These are phyloP conservation scores for Typha latifolia DNA, from an alignment of 176 grass and related monocot genomes.

Conservation along the genomic window DNA sequence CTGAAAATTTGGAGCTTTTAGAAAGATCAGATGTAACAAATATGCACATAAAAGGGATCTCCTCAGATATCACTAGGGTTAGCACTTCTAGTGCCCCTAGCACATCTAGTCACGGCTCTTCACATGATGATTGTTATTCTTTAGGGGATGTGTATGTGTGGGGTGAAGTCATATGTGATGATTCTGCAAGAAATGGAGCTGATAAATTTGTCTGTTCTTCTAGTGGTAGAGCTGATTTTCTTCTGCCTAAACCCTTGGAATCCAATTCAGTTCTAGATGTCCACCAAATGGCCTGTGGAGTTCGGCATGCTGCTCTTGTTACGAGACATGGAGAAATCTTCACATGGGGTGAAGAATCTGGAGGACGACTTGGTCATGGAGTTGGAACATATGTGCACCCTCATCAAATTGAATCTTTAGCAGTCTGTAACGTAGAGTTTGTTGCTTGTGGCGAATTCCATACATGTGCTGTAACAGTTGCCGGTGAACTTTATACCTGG, in stretches of 20 bases:
- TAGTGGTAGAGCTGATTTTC: conserved; percentile 46
- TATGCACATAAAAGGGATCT: conserved; percentile 69
- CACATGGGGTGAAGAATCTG: conserved; percentile 97
- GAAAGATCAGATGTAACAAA: conserved; percentile 58
- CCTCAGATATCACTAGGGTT: conserved; percentile 75
- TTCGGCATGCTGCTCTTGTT: conserved; percentile 75
- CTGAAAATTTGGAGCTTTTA: conserved; percentile 10
- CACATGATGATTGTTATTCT: conserved; percentile 82
- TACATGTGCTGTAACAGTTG: conserved; percentile 72
- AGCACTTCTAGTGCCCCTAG: conserved; percentile 91
- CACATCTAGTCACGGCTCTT: conserved; percentile 89
- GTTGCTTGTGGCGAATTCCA: conserved; percentile 95
- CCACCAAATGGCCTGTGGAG: conserved; percentile 72
- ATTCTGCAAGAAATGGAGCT: conserved; percentile 28
- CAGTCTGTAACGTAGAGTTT: conserved; percentile 37
- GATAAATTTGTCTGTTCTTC: conserved; percentile 30
- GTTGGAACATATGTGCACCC: conserved; percentile 53
- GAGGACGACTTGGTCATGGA: conserved; percentile 83
- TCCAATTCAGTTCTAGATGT: conserved; percentile 75
- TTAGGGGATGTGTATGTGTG: conserved; percentile 76
- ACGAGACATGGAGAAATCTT: conserved; percentile 93
- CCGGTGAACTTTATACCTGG: conserved; percentile 92
- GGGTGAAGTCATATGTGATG: conserved; percentile 85
- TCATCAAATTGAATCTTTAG: conserved; percentile 50
- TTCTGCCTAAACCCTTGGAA: conserved; percentile 77